Conservation (phyloP, 1,139 yeast genomes). For the Yamadazyma diospyri region DNA sequence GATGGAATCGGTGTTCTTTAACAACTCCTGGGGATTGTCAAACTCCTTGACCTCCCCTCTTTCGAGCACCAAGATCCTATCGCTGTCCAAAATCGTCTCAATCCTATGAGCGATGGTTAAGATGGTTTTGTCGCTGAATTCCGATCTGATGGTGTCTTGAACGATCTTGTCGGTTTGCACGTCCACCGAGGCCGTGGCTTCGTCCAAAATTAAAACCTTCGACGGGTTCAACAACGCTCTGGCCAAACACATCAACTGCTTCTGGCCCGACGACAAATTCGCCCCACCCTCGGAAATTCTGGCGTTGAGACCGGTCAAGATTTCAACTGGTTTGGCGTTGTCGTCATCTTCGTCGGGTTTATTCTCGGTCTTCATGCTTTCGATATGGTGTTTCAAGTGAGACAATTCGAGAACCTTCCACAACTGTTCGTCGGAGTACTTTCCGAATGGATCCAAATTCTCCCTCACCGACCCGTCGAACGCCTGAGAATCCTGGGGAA, state of each 20-base stretch:
- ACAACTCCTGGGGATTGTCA: constrained; percentile 26
- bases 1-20: constrained; percentile 21
- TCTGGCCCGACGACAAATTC: constrained; percentile 36
- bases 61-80: constrained; percentile 30
- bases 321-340: constrained; percentile 9
- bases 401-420: constrained; percentile 35
- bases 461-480: constrained; percentile 34
- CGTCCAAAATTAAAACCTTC: constrained; percentile 32
- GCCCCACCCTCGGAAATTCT: constrained; percentile 29
- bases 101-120: constrained; percentile 37
- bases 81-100: constrained; percentile 35
- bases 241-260: constrained; percentile 36
- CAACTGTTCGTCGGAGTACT: constrained; percentile 26
- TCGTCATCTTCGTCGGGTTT: constrained; percentile 19
- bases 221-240: constrained; percentile 33
- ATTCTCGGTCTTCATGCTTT: constrained; percentile 28
- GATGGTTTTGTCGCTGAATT: constrained; percentile 32
- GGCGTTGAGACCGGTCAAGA: constrained; percentile 13
- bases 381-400: constrained; percentile 31
- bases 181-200: constrained; percentile 39
- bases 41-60: constrained; percentile 31
- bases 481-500: constrained; percentile 39
- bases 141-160: constrained; percentile 30
- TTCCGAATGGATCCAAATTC: constrained; percentile 34
- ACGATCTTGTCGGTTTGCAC: constrained; percentile 35